Percentiles rank a stretch among this genome's conserved stretches.
phyloP scores from a whole-genome alignment of 768 basidiomycete species.

The Lactifluus rugatus region DNA sequence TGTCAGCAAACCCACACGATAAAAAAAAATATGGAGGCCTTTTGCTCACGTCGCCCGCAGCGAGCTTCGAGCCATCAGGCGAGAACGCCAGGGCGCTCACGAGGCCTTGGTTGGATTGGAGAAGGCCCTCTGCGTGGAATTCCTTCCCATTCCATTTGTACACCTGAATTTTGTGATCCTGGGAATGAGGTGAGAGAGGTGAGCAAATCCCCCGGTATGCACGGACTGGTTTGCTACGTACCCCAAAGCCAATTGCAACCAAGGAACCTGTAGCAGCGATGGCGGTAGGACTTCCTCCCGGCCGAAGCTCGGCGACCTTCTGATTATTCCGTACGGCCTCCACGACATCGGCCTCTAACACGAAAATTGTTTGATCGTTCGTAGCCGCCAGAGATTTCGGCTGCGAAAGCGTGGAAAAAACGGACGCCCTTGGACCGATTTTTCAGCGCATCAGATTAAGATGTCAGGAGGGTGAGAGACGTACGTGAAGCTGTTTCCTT shows the following conservation, averaged over 20 bases:
- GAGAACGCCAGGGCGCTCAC: conserved; percentile 75
- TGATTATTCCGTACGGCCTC: conserved; percentile 68
- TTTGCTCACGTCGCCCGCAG: conserved; percentile 76
- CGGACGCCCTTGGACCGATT: conserved; percentile 37
- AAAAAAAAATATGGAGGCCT: no score
- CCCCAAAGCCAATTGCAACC: conserved; percentile 72
- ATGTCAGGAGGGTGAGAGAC: background rate
- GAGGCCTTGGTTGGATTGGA: conserved; percentile 61
- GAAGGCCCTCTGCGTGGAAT: conserved; percentile 43
- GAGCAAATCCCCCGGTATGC: conserved; percentile 6
- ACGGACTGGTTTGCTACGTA: conserved; percentile 27
- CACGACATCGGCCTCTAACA: conserved; percentile 46
- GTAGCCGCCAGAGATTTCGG: conserved; percentile 56
- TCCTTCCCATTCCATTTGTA: conserved; percentile 61
- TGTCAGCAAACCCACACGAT: background rate
- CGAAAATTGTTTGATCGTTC: conserved; percentile 54
- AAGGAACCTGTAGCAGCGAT: conserved; percentile 42
- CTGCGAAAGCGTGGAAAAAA: conserved; percentile 46
- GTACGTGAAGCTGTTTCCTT: conserved; percentile 40
- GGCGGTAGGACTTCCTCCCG: conserved; percentile 44
- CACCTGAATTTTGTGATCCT: conserved; percentile 71
- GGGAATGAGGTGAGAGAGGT: conserved; percentile 1
- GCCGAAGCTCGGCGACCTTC: conserved; percentile 45
- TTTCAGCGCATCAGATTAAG: conserved; percentile 8
- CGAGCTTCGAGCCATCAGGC: conserved; percentile 62